Base-by-base conservation (phyloP, 2,329 filamentous ascomycete species). In the Diaporthe eres region DNA sequence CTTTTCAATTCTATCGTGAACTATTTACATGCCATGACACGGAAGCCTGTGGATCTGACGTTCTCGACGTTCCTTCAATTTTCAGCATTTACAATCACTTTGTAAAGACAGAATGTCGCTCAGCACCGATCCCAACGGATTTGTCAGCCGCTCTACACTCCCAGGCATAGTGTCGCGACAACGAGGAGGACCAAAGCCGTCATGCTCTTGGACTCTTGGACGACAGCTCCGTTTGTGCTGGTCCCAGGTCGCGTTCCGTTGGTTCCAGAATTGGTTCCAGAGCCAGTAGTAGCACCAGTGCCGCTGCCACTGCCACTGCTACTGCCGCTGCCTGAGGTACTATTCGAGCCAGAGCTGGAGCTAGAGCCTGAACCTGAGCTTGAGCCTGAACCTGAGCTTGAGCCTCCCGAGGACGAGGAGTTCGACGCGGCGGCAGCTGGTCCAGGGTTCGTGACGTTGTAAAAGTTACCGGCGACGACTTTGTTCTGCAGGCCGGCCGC, bases 381-480 rank as follows among this genome's bases (percentile, higher is more conserved):
- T 2, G 61, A 65, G 9, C 61, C 10, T 34, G 61, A 67, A 1
- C 61, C 63, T 7, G 63, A 70, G 49, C 65, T 4, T 22, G 65
- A 70, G 12, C 65, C 65, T 1, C 65, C 65, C 1, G 65, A 70
- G 8, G 65, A 70, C 22, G 65, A 70, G 0, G 65, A 70, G n/a
- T 70, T 70, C 4, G 65, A 68, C 6, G 47, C 13, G 10, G 65
- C 31, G n/a, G 75, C 60, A 31, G 75, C 81, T 49, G 82, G 82
- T 2, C 82, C 83, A 10, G 82, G 76, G 77, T 85, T 85, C 8
- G 84, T 83, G 44, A 85, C 84, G 76, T 83, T 84, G 78, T 81
- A 86, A 74, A 80, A 86, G 73, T 84, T 84, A 22, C 83, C 84
- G 0, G 84, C 84, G 7, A 85, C 82, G 2, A 85, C 81, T 63